Base-by-base conservation (phyloP, 345 rosid genomes). In the Litchi chinensis region DNA sequence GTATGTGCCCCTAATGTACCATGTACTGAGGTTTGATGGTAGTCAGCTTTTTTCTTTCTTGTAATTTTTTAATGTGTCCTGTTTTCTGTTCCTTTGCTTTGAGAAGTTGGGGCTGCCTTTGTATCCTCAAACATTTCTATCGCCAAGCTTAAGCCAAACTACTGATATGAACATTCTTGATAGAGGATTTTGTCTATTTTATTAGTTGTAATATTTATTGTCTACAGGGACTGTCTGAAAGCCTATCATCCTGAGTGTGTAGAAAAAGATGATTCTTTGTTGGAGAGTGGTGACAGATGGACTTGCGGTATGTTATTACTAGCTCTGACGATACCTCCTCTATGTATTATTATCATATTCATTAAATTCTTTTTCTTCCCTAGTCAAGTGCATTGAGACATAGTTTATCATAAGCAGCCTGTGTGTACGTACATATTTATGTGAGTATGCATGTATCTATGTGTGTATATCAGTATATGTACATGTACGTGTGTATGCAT, bases 201-300 rank as follows among this genome's bases (percentile, higher is more conserved):
- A 28, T 66, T 24, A 68, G 41, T 41, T 76, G 10, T 16, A 19
- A 43, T 77, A 57, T 73, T 18, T 54, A 18, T 22, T 84, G 16
- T 44, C 40, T 75, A 69, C 69, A 90, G 90, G 85, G 81, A 80
- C 68, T 90, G 91, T 65, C 75, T 78, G 9, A 89, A 90, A 83
- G 87, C 77, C 79, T 87, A 79, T 82, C 94, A 89, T 79, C 83
- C 85, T 0, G 28, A 32, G 0, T 90, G 91, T 66, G 86, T 83
- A 6, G 79, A 50, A 15, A 73, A 79, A 66, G 85, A 85, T 52
- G 85, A 81, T 72, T 77, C 87, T 48, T 75, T 85, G 24, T 57
- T 83, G 83, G 68, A 79, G 63, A 79, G 76, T 26, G 80, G 76
- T 41, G 80, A 67, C 5, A 79, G 48, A 54, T 87, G 88, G 88